Percentiles rank a stretch among this genome's conserved stretches.
Conservation (phyloP, 345 rosid genomes). For the Eucalyptus virginea region DNA sequence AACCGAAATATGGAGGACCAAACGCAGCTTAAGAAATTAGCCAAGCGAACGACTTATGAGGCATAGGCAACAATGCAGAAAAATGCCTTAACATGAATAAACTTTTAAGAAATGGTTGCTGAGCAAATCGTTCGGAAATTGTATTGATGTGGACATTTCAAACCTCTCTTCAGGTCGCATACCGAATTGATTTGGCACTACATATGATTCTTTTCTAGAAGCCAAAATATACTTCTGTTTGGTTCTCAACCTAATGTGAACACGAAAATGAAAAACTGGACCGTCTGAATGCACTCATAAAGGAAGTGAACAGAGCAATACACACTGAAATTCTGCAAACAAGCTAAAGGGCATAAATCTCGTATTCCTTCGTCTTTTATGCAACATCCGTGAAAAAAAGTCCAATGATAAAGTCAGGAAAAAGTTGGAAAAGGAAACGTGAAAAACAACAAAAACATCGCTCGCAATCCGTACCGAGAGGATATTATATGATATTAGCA, state of each 20-base stretch:
- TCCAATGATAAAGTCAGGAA: not conserved
- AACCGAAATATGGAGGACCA: not conserved
- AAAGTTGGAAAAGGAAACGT: not conserved
- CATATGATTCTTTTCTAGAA: not conserved
- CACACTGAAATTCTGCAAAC: not conserved
- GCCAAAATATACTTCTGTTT: not conserved
- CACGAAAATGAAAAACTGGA: not conserved
- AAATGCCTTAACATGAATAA: not conserved
- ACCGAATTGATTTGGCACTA: not conserved
- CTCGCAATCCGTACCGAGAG: not conserved
- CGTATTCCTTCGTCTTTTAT: not conserved
- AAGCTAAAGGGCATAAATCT: not conserved
- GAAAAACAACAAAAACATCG: not conserved
- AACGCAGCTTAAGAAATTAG: not conserved
- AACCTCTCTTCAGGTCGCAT: not conserved
- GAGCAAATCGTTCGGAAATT: not conserved
- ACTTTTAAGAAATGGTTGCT: not conserved
- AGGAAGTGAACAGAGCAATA: not conserved
- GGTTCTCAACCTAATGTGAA: not conserved
- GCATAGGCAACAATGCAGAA: not conserved
- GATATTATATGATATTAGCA: not conserved
- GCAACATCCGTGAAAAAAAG: not conserved
- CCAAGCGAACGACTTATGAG: not conserved
- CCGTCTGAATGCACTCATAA: not conserved
- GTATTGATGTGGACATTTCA: not conserved